Evolutionary conservation across 1,284 basidiomycete genomes (phyloP), one percentile per base, ranked within the genome.

Genomic region (Heterobasidion parviporum): DNA sequence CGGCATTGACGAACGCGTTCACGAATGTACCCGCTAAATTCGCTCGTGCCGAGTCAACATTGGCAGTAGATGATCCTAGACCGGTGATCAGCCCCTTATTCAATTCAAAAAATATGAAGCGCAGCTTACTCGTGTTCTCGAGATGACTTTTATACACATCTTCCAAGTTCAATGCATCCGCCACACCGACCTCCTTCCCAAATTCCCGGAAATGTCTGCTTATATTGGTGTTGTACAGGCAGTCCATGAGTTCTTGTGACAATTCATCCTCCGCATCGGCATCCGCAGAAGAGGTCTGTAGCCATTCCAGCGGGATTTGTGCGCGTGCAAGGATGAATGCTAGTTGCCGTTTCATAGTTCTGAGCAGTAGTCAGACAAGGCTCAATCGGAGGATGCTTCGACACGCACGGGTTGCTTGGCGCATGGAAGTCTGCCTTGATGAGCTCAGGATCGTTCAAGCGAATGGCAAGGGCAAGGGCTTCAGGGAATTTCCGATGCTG

Each of bases 71-170:
- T 32, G 81, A 78, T 32, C 82, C 74, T 62, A 38, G 35, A 38
- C 1, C 26, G 49, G 34, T 54, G 6, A 6, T 38, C 32, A 15
- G 52, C 8, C 55, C 35, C 56, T 52, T 1, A n/a, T 14, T 55
- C 15, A 55, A 52, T 57, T 26, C 50, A 47, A 16, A 32, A 44
- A 55, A 50, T 38, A 6, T 26, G 26, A 50, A 35, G 16, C 34
- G 12, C 49, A 45, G 74, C 80, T 64, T 68, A 86, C 92, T 78
- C 2, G 89, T 85, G 64, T 89, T 92, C 68, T 99, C 96, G 18
- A 99, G 78, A 73, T 99, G 95, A 7, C 87, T 86, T 72, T 99
- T 99, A 78, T 99, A 99, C 35, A 99, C 92, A 69, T 99, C 97
- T 67, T 99, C 97, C 55, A 98, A 75, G 53, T 86, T 89, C 75